Evolutionary conservation across 129 eudicot genomes (phyloP).

Genomic region (Tagetes erecta): DNA sequence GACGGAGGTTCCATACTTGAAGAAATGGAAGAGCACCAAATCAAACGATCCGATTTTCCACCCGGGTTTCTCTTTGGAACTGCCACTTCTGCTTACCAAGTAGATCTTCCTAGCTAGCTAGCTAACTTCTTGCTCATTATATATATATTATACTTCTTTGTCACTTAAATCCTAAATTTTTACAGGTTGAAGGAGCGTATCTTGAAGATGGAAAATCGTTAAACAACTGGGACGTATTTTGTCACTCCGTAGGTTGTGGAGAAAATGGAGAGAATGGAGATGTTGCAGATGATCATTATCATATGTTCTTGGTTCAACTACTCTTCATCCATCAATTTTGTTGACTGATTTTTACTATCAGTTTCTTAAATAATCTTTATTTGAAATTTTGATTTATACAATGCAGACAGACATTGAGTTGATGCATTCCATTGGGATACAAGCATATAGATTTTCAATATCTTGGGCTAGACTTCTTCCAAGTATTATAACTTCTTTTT

Average conservation of each 20-base stretch:
- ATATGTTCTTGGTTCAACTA: constrained; percentile 57
- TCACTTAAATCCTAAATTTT: background rate
- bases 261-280: constrained; percentile 40
- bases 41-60: constrained; percentile 64
- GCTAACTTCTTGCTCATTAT: background rate
- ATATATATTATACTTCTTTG: background rate
- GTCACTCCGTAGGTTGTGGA: constrained; percentile 33
- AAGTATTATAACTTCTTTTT: background rate
- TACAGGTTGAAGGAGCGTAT: constrained; percentile 85
- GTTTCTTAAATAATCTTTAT: background rate
- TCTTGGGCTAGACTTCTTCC: constrained; percentile 89
- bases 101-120: constrained; percentile 8
- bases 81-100: constrained; percentile 83
- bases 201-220: constrained; percentile 78
- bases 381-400: background rate
- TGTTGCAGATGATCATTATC: constrained; percentile 77
- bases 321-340: background rate
- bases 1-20: background rate
- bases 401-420: constrained; percentile 71
- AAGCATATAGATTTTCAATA: constrained; percentile 72
- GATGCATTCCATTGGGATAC: constrained; percentile 59
- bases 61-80: constrained; percentile 72
- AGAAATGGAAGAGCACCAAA: background rate
- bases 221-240: constrained; percentile 73
- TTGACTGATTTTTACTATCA: background rate